These are phyloP conservation scores for Globisporangium polare DNA, from an alignment of 352 stramenopile genomes.

Conservation along the genomic window DNA sequence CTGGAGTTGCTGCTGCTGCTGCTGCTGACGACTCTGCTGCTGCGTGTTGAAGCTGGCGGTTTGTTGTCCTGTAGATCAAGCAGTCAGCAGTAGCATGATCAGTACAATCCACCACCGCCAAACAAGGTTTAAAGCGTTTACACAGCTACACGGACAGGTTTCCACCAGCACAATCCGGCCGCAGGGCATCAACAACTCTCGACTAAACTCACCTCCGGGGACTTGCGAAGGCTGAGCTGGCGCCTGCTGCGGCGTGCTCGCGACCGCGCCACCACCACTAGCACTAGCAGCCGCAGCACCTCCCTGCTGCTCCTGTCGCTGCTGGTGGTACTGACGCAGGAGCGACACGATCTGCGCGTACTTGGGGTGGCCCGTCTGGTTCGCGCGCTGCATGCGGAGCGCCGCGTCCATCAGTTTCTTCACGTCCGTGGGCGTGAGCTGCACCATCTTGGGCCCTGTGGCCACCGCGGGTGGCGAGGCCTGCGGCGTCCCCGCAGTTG, in stretches of 20 bases:
- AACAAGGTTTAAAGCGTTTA: too few species aligned
- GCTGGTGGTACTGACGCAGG: conserved; percentile 74
- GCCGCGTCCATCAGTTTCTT: conserved; percentile 83
- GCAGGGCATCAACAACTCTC: not conserved
- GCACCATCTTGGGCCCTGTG: conserved; percentile 14
- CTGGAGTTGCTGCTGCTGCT: conserved; percentile 9
- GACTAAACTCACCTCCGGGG: not conserved
- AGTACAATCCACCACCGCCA: not conserved
- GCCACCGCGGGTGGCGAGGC: not conserved
- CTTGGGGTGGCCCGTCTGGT: conserved; percentile 77
- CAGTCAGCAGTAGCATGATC: not conserved
- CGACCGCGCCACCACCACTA: not conserved
- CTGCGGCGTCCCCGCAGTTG: not conserved
- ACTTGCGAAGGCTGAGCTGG: conserved; percentile 1
- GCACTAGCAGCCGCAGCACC: not conserved
- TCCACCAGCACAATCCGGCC: not conserved
- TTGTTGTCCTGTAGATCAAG: conserved; percentile 5
- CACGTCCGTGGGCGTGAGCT: conserved; percentile 60
- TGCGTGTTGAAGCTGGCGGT: not conserved
- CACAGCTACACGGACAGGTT: not conserved
- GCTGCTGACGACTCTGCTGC: not conserved
- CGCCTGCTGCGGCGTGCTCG: conserved; percentile 2
- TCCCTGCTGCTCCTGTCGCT: conserved; percentile 18
- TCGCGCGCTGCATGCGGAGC: conserved; percentile 74
- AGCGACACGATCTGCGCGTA: conserved; percentile 82